Base-by-base conservation (phyloP, 345 rosid genomes). In the Populus alba region DNA sequence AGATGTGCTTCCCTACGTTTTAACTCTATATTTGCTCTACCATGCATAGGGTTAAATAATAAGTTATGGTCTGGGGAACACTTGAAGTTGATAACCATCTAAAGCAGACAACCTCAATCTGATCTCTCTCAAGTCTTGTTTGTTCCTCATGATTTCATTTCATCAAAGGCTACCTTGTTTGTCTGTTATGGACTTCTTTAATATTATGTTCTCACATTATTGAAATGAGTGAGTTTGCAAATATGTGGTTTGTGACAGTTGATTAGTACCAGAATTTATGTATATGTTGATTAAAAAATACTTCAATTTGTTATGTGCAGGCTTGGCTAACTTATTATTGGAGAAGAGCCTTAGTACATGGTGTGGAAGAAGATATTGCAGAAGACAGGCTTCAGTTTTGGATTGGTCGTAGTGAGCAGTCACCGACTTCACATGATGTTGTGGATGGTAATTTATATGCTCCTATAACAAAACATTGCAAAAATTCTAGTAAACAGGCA, bases 241-340 rank as follows among this genome's bases (percentile, higher is more conserved):
- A 55, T 41, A 37, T 22, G 3, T 27, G 68, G 18, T 18, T 6
- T 27, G 13, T 38, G 7, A 55, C 57, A 27, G 16, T 61, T 74
- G 29, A 43, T 74, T 63, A 61, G 70, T 37, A n/a, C 41, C 49
- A 51, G 20, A 55, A 6, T 69, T 37, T n/a, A 57, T 23, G 25
- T 59, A 8, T 22, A 22, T 2, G 37, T 15, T 62, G 29, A 31
- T 11, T 41, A 12, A 39, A n/a, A 8, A 59, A 62, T 74, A 10
- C 61, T 15, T 65, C 27, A 43, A 55, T 68, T 70, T 9, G 47
- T 49, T 38, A 62, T 68, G 23, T 66, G 76, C 85, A 92, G 98
- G 95, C 98, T 70, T 94, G 98, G 97, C 78, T 92, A 69, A 76
- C 92, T 45, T 92, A 92, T 83, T 93, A 84, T 81, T 93, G 97